phyloP scores from a whole-genome alignment of 352 stramenopile species.

The Pythium volutum region DNA sequence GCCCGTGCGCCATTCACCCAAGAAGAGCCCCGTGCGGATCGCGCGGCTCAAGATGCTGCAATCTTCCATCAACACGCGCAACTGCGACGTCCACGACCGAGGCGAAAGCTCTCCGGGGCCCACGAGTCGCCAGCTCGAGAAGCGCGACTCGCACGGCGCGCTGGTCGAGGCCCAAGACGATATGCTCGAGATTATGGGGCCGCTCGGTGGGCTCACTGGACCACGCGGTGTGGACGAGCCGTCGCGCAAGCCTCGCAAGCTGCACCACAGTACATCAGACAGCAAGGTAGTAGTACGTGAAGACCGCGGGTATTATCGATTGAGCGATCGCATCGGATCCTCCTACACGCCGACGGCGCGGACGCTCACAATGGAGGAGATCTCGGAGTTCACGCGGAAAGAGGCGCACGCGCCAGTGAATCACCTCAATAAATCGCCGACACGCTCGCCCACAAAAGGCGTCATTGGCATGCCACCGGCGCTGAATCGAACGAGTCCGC shows the following conservation, averaged over 20 bases:
- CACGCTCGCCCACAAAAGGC: conserved; percentile 31
- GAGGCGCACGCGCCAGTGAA: conserved; percentile 47
- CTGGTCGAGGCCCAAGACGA: conserved; percentile 33
- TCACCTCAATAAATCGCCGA: conserved; percentile 30
- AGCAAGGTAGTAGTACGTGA: conserved; percentile 31
- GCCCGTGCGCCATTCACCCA: conserved; percentile 37
- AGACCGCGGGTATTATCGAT: conserved; percentile 69
- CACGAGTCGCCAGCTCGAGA: conserved; percentile 13
- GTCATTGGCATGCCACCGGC: conserved; percentile 48
- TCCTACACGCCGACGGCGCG: conserved; percentile 72
- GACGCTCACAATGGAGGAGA: conserved; percentile 61
- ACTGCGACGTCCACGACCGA: conserved; percentile 62
- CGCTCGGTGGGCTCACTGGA: conserved; percentile 64
- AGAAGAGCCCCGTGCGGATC: conserved; percentile 73
- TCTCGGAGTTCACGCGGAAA: conserved; percentile 59
- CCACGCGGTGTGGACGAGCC: conserved; percentile 23
- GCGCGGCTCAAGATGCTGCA: conserved; percentile 82
- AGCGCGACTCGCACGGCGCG: conserved; percentile 25
- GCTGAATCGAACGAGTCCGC: conserved; percentile 31
- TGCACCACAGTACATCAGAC: conserved; percentile 11
- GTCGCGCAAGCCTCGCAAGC: conserved; percentile 31
- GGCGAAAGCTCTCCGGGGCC: conserved; percentile 7
- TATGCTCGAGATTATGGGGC: conserved; percentile 67
- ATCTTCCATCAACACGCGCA: conserved; percentile 75
- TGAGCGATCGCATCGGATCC: conserved; percentile 78